Percentiles rank a stretch among this genome's conserved stretches.
These are phyloP conservation scores for Alternaria consortialis DNA, from an alignment of 2,329 filamentous ascomycete species.

Conservation along the genomic window DNA sequence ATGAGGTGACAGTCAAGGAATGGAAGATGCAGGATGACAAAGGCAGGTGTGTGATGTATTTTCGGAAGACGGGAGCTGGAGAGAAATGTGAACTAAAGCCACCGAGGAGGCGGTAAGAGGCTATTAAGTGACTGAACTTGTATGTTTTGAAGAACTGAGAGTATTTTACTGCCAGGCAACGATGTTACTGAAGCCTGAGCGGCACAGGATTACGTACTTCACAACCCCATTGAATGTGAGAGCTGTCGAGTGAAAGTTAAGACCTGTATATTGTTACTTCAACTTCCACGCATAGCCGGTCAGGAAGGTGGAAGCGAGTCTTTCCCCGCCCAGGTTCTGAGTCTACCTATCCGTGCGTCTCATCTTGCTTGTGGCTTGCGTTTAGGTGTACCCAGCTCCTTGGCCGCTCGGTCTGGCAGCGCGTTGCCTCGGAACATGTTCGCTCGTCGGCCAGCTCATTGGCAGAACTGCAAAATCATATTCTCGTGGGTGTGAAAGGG, in stretches of 20 bases:
- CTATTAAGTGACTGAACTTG: not conserved
- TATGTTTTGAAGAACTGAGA: not conserved
- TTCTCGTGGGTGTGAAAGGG: not conserved
- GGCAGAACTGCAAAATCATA: not conserved
- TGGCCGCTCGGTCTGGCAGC: constrained; percentile 4
- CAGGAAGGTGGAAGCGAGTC: not conserved
- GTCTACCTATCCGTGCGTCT: not conserved
- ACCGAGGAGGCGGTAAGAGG: not conserved
- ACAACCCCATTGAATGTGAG: not conserved
- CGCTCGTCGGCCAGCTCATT: constrained; percentile 6
- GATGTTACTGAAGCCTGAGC: too few species aligned
- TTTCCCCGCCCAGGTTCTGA: not conserved
- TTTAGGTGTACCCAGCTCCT: constrained; percentile 4
- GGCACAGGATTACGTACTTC: too few species aligned
- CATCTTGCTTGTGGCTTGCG: constrained; percentile 6
- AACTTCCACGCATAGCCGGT: not conserved
- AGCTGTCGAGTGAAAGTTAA: not conserved
- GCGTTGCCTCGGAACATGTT: constrained; percentile 17
- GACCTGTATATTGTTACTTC: not conserved
- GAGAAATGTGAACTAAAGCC: constrained; percentile 6
- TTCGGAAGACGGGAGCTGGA: constrained; percentile 8
- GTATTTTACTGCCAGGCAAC: not conserved
- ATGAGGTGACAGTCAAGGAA: not conserved
- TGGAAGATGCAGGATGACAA: constrained; percentile 17
- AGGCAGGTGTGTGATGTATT: constrained; percentile 19